Evolutionary conservation across 2,329 filamentous ascomycete species (phyloP), one percentile per base, ranked within the genome.

Genomic region (Diaporthe sp.): DNA sequence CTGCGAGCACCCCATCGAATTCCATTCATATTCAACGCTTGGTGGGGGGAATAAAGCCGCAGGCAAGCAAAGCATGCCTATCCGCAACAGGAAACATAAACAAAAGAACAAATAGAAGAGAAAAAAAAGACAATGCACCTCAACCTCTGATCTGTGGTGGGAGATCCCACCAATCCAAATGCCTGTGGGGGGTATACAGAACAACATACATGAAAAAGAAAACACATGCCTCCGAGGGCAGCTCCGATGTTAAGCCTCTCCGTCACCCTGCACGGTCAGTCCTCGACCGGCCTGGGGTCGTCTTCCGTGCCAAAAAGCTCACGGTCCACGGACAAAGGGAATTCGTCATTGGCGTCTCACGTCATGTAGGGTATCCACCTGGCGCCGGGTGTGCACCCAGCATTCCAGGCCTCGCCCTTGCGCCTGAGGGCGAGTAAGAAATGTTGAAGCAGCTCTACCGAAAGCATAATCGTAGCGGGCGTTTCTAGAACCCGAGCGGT

Each of bases 401-500:
- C 72, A 74, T 55, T 52, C 22, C 22, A 38, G 72, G 75, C 70
- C 75, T 69, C 71, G 77, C 76, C 70, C 38, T 72, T 64, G 52
- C 54, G 30, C 64, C 64, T 38, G 64, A 67, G 45, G 64, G 15
- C 47, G 47, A 52, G 40, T 52, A 67, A 42, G 38, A 50, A 64
- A 33, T 75, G 22, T n/a, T 33, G 71, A 28, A 33, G 45, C 52
- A 22, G 66, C 22, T 74, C 74, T 75, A 60, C 75, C 76, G 73
- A 73, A 75, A 75, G 71, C 74, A 76, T 73, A 78, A 77, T 70
- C 77, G 75, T 71, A 71, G 77, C 72, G 68, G 74, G 70, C 74
- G 19, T 67, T 38, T 72, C 74, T 82, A 89, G 77, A 92, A 89
- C 76, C 90, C 89, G 80, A 92, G 84, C 17, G 91, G 91, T 47